phyloP scores from a whole-genome alignment of 768 basidiomycete species.

The Agaricus blazei region DNA sequence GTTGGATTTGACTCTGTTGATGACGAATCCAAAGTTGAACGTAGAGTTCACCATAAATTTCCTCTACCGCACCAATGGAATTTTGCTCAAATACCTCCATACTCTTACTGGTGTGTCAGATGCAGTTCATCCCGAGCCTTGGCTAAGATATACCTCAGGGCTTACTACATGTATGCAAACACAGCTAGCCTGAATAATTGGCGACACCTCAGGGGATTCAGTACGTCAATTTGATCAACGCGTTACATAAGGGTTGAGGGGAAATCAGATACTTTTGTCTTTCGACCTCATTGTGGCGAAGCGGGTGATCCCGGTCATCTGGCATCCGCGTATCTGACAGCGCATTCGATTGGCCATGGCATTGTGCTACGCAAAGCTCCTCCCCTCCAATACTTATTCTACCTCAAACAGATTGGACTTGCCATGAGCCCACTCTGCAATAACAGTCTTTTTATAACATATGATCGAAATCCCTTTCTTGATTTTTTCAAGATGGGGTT shows the following conservation, averaged over 20 bases:
- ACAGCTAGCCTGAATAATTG: conserved; percentile 94
- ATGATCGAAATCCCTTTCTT: conserved; percentile 94
- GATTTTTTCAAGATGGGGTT: conserved; percentile 96
- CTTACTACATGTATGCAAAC: conserved; percentile 98
- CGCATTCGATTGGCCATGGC: conserved; percentile 97
- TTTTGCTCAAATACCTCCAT: conserved; percentile 85
- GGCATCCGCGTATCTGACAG: conserved; percentile 91
- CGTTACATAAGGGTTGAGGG: background rate
- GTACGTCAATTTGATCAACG: conserved; percentile 41
- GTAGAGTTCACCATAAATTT: conserved; percentile 89
- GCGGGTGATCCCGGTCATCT: conserved; percentile 98
- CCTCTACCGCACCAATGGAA: conserved; percentile 91
- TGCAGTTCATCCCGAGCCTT: background rate
- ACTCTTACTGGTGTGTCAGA: conserved; percentile 80
- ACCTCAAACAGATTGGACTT: conserved; percentile 97
- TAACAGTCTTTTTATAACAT: conserved; percentile 93
- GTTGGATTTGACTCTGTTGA: conserved; percentile 98
- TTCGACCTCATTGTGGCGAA: conserved; percentile 96
- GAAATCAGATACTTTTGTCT: conserved; percentile 82
- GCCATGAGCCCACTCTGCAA: conserved; percentile 99
- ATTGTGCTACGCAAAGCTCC: conserved; percentile 97
- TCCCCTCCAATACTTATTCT: conserved; percentile 94
- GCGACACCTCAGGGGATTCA: conserved; percentile 85
- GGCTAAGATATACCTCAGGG: conserved; percentile 38
- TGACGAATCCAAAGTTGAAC: conserved; percentile 92